Evolutionary conservation across 2,329 filamentous ascomycete genomes (phyloP).

Genomic region (Saccharata proteae): DNA sequence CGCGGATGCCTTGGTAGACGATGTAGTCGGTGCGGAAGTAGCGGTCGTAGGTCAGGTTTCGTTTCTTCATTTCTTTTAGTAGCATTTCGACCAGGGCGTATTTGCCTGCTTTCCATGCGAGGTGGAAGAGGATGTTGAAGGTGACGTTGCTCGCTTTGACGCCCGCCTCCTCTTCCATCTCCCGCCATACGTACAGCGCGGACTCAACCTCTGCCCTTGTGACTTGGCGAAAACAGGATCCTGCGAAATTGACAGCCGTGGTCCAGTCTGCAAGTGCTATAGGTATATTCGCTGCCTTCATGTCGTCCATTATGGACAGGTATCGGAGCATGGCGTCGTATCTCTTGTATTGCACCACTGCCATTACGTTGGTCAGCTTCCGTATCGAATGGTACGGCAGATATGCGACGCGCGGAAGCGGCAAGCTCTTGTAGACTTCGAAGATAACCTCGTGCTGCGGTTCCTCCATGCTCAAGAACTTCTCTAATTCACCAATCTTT

Average conservation of each 20-base stretch:
- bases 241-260: slow-evolving; percentile 66
- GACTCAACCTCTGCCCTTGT: slow-evolving; percentile 51
- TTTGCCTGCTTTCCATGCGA: slow-evolving; percentile 75
- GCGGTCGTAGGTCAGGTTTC: slow-evolving; percentile 58
- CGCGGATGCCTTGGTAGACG: slow-evolving; percentile 65
- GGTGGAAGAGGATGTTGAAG: slow-evolving; percentile 86
- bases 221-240: slow-evolving; percentile 52
- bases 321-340: slow-evolving; percentile 64
- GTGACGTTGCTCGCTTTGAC: slow-evolving; percentile 62
- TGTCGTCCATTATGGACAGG: slow-evolving; percentile 71
- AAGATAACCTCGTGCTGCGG: slow-evolving; percentile 37
- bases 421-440: slow-evolving; percentile 40
- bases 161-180: slow-evolving; percentile 69
- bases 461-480: slow-evolving; percentile 31
- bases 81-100: slow-evolving; percentile 76
- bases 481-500: slow-evolving; percentile 22
- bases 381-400: slow-evolving; percentile 43
- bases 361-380: slow-evolving; percentile 55
- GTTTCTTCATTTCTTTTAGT: slow-evolving; percentile 63
- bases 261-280: slow-evolving; percentile 67
- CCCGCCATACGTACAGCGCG: slow-evolving; percentile 67
- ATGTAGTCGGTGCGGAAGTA: slow-evolving; percentile 75
- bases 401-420: slow-evolving; percentile 40
- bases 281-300: slow-evolving; percentile 59
- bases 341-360: slow-evolving; percentile 46